Evolutionary conservation across 2,329 filamentous ascomycete genomes (phyloP).

Genomic region (Magnaporthales sp.): DNA sequence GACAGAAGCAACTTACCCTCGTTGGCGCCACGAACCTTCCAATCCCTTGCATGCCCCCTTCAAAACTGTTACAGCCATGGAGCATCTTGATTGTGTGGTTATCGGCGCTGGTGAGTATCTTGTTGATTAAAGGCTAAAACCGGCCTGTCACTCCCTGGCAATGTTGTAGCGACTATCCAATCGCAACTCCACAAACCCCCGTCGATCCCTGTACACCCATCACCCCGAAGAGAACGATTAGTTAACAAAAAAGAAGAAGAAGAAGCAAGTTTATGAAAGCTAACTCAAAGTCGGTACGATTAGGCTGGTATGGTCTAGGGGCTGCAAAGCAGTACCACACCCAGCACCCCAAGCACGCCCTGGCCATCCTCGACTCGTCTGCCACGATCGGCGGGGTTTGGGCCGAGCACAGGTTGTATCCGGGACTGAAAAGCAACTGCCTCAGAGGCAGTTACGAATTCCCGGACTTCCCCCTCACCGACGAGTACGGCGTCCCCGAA

Average conservation of each 20-base stretch:
- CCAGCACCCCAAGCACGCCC: constrained; percentile 44
- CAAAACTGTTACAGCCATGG: constrained; percentile 19
- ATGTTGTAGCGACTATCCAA: not conserved
- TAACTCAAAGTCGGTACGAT: not conserved
- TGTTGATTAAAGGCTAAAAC: not conserved
- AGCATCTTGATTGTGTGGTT: constrained; percentile 37
- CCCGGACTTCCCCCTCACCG: constrained; percentile 62
- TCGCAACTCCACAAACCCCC: not conserved
- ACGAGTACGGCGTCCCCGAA: constrained; percentile 36
- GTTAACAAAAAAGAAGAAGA: not conserved
- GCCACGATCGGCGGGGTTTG: constrained; percentile 59
- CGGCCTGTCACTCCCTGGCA: not conserved
- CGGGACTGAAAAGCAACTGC: constrained; percentile 66
- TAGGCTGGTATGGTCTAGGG: constrained; percentile 38
- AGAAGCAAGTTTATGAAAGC: not conserved
- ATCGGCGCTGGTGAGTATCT: constrained; percentile 41
- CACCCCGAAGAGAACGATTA: not conserved
- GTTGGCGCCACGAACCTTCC: not conserved
- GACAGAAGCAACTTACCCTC: not conserved
- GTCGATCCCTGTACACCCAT: not conserved
- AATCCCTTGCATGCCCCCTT: not conserved
- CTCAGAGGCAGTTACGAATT: constrained; percentile 65
- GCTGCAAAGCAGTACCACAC: constrained; percentile 53
- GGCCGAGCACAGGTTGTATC: constrained; percentile 58
- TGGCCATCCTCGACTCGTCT: constrained; percentile 50